Evolutionary conservation across 1,284 basidiomycete species (phyloP), one percentile per base, ranked within the genome.

Genomic region (Coniferiporia sulphurascens): DNA sequence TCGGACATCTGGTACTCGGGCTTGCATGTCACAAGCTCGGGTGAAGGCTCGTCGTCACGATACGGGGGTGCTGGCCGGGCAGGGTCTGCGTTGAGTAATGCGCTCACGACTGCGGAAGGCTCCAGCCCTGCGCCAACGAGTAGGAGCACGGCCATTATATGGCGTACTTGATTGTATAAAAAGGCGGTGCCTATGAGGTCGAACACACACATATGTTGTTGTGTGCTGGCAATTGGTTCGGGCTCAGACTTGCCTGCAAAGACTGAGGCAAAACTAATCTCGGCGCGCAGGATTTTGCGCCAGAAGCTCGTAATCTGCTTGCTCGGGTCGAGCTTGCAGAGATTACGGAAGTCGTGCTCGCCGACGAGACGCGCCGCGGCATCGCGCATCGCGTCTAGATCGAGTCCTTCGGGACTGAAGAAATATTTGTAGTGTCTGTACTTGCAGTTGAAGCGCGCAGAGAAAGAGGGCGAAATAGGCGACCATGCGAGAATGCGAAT

Each of bases 361-460:
- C 96, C 97, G 10, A 95, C 70, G 36, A 99, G 77, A 0, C 81
- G 74, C 0, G 74, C 63, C 0, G 93, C 92, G 0, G 86, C 95
- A 44, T 84, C 78, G 61, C 81, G 79, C 95, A 99, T 99, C 35
- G 79, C 80, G 0, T 74, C 67, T 35, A 95, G 72, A 71, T 95
- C 84, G 57, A 97, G 83, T 12, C 76, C 74, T 15, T 79, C 69
- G 0, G 82, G 72, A 41, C 80, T 78, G 78, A 98, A 99, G 72
- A 98, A 96, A 75, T 99, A 99, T 72, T 98, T 98, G 85, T 99
- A 99, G 72, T 99, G 96, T 38, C 96, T 79, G 68, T 84, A 87
- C 59, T 76, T 78, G 75, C 95, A 98, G 21, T 87, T 89, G 75
- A 93, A 96, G 1, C 96, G 85, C 1, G 95, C 86, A 43, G 94